phyloP scores from a whole-genome alignment of 2,329 filamentous ascomycete species.

The Xylariaceae sp. region DNA sequence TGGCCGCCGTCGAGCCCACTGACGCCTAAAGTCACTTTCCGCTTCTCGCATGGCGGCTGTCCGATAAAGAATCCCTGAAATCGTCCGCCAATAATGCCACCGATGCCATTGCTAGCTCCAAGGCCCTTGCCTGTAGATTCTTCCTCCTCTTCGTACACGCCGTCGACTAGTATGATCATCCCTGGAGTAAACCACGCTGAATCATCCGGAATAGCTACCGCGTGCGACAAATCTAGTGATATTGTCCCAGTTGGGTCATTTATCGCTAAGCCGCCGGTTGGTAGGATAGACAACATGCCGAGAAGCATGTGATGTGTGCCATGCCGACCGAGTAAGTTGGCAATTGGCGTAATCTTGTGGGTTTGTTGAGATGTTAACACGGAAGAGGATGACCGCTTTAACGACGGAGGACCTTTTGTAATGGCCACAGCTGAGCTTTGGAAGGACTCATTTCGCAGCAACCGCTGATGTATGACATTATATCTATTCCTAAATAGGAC shows the following conservation, averaged over 20 bases:
- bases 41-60: constrained; percentile 87
- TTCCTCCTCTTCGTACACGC: constrained; percentile 95
- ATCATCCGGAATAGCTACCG: constrained; percentile 80
- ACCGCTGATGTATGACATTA: constrained; percentile 87
- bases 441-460: constrained; percentile 92
- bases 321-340: constrained; percentile 76
- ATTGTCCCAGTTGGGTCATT: constrained; percentile 91
- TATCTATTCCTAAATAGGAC: constrained; percentile 87
- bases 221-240: constrained; percentile 79
- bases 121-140: constrained; percentile 71
- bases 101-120: constrained; percentile 80
- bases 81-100: constrained; percentile 87
- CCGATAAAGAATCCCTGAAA: constrained; percentile 92
- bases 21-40: constrained; percentile 78
- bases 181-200: constrained; percentile 93
- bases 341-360: constrained; percentile 88
- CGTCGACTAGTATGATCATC: constrained; percentile 94
- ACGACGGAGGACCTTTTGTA: constrained; percentile 56
- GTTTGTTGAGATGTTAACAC: constrained; percentile 62
- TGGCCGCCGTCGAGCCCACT: constrained; percentile 62
- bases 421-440: constrained; percentile 78
- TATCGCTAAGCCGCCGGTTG: constrained; percentile 81
- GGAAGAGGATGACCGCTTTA: constrained; percentile 64
- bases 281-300: constrained; percentile 79
- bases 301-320: constrained; percentile 86